Base-by-base conservation (phyloP, 176 grass and related monocot genomes). In the Tillandsia leiboldiana region DNA sequence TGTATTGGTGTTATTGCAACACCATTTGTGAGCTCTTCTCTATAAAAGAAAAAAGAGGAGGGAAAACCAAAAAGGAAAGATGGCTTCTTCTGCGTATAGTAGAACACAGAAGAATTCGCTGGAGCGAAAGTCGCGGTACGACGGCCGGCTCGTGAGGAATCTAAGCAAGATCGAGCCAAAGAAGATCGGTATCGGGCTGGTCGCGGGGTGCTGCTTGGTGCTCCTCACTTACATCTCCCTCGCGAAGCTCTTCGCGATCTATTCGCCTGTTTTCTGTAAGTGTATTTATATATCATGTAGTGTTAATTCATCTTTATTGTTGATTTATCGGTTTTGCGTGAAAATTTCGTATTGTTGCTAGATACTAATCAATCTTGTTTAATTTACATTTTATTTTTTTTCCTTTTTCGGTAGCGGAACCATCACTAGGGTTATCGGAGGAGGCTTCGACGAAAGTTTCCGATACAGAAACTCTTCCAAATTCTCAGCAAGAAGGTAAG, bases 161-260 rank as follows among this genome's bases (percentile, higher is more conserved):
- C 47, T 66, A 71, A 71, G 72, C 65, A 87, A 84, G 72, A 84
- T 91, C 76, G 84, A 91, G 74, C 84, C 88, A 61, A 79, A 75
- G 73, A 91, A 91, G 70, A 77, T 91, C 56, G 84, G 68, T 20
- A 62, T 78, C 22, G 88, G 88, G 50, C 79, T 91, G 53, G 9
- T 84, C 20, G 84, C 88, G 26, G 84, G 84, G 10, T 81, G 78
- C 48, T 84, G 88, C 69, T 76, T 91, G 54, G 81, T 83, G 15
- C 73, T 91, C 62, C 84, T 91, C 50, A 87, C 88, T 49, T 91
- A 91, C 42, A 69, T 91, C 50, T 87, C 88, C 65, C 77, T 87
- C 9, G 74, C 84, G 65, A 91, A 87, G 77, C 61, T 91, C 65
- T 87, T 87, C 81, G 81, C 84, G 5, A 79, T 91, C 78, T 84